phyloP scores from a whole-genome alignment of 129 eudicot genomes.

The Flaveria robusta region DNA sequence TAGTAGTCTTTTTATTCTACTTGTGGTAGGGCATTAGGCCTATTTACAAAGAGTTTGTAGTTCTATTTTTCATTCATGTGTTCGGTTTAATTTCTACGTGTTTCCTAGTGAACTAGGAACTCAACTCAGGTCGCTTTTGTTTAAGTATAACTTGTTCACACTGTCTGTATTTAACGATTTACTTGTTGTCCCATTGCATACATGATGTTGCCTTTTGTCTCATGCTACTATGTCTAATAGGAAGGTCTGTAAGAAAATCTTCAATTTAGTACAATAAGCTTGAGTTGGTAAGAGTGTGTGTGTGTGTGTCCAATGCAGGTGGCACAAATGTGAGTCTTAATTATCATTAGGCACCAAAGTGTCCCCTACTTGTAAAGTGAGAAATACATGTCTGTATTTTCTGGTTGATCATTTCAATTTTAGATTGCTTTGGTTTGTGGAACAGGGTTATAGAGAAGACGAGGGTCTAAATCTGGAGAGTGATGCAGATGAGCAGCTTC shows the following conservation, averaged over 20 bases:
- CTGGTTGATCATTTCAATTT: neutral
- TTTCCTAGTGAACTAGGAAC: neutral
- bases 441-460: slow-evolving; percentile 93
- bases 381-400: neutral
- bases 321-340: neutral
- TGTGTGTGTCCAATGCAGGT: neutral
- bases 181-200: neutral
- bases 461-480: slow-evolving; percentile 86
- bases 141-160: neutral
- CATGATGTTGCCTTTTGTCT: neutral
- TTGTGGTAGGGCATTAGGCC: neutral
- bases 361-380: neutral
- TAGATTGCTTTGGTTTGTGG: neutral
- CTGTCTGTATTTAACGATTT: neutral
- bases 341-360: neutral
- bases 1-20: too few species aligned
- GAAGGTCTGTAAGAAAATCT: neutral
- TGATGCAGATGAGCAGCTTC: slow-evolving; percentile 97
- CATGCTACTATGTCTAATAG: neutral
- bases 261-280: neutral
- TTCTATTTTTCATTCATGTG: neutral
- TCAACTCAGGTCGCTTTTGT: neutral
- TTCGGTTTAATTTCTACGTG: neutral
- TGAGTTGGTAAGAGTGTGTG: neutral
- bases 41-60: neutral